phyloP scores from a whole-genome alignment of 345 rosid species.

The Eucalyptus albens region DNA sequence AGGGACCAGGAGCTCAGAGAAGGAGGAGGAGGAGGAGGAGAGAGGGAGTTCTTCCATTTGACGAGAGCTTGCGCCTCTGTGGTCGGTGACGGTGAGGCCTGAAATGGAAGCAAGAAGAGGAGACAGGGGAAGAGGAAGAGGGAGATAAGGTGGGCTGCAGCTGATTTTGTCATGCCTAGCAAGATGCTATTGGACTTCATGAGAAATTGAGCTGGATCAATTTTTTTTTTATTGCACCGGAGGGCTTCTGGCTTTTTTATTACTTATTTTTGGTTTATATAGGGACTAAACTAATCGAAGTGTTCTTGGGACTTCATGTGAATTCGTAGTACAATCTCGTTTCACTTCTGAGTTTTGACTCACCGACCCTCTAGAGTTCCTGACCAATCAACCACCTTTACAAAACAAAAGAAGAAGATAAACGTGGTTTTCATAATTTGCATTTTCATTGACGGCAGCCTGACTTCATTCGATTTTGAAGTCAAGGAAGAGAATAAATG shows the following conservation, averaged over 20 bases:
- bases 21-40: slow-evolving; percentile 4
- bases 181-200: neutral
- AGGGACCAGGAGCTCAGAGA: slow-evolving; percentile 43
- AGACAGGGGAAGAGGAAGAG: neutral
- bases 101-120: slow-evolving; percentile 8
- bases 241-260: neutral
- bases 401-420: neutral
- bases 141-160: neutral
- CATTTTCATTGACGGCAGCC: neutral
- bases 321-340: neutral
- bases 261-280: neutral
- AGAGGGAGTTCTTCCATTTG: slow-evolving; percentile 24
- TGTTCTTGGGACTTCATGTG: neutral
- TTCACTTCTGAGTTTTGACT: neutral
- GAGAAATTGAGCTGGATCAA: neutral
- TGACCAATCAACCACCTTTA: neutral
- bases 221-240: neutral
- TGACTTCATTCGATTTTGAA: too few relatives aligned
- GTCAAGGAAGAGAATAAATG: too few relatives aligned
- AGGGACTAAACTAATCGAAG: neutral
- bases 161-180: neutral
- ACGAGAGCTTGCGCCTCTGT: slow-evolving; percentile 54
- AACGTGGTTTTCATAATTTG: neutral
- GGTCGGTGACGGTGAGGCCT: slow-evolving; percentile 16
- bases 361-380: neutral